Conservation (phyloP, 1,284 basidiomycete species). For the Microbotryum silenes-acaulis region DNA sequence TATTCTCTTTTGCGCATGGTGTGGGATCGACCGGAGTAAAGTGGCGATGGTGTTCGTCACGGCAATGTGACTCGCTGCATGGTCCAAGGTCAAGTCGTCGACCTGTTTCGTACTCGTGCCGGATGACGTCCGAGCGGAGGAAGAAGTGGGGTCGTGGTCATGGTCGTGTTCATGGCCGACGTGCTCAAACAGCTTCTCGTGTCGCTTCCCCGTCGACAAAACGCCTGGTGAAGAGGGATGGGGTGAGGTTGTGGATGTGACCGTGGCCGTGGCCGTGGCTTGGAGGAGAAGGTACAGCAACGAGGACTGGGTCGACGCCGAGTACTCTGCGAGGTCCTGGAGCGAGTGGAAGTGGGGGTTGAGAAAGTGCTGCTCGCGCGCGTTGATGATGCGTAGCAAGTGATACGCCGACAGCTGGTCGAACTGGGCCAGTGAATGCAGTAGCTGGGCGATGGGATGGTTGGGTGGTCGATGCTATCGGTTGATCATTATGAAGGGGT, state of each 20-base stretch:
- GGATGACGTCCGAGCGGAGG: too few species aligned
- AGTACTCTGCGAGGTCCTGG: slow-evolving; percentile 32
- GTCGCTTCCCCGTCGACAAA: not conserved
- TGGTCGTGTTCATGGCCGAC: slow-evolving; percentile 19
- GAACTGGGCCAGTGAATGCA: slow-evolving; percentile 21
- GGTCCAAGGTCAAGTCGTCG: slow-evolving; percentile 30
- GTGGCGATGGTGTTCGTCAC: slow-evolving; percentile 31
- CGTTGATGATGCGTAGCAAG: slow-evolving; percentile 29
- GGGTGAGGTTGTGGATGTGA: slow-evolving; percentile 1
- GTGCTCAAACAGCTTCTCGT: slow-evolving; percentile 25
- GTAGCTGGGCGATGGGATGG: slow-evolving; percentile 28
- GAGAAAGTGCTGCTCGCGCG: slow-evolving; percentile 30
- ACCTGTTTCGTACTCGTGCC: slow-evolving; percentile 2
- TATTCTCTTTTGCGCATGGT: slow-evolving; percentile 28
- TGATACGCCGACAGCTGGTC: slow-evolving; percentile 31
- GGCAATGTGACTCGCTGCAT: slow-evolving; percentile 34
- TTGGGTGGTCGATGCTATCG: slow-evolving; percentile 21
- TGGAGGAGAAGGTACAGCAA: slow-evolving; percentile 32
- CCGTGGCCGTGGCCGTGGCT: slow-evolving; percentile 16
- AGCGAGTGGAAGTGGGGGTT: slow-evolving; percentile 29
- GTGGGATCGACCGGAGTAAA: slow-evolving; percentile 28
- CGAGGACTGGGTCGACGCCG: slow-evolving; percentile 26
- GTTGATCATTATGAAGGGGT: not conserved
- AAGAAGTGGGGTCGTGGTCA: not conserved
- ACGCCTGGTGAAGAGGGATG: slow-evolving; percentile 7